These are phyloP conservation scores for Spergularia marina DNA, from an alignment of 148 eudicot species.

Conservation along the genomic window DNA sequence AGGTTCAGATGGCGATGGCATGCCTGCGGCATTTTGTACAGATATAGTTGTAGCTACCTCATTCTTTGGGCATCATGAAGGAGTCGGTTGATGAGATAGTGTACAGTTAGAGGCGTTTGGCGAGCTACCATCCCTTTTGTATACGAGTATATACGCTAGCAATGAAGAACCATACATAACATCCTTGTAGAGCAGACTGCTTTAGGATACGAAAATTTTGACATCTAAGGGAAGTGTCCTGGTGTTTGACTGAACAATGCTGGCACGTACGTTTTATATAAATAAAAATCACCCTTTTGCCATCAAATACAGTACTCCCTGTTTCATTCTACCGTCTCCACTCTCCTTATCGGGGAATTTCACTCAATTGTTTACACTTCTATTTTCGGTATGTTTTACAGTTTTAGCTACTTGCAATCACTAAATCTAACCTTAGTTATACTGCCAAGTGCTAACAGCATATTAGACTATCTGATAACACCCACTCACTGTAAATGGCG, in stretches of 20 bases:
- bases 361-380: background rate
- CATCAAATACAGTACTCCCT: background rate
- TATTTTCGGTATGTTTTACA: background rate
- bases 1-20: constrained; percentile 15
- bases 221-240: background rate
- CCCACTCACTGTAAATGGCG: too few species aligned
- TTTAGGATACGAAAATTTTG: constrained; percentile 18
- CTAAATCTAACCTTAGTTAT: background rate
- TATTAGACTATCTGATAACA: too few species aligned
- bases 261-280: constrained; percentile 12
- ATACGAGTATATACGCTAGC: constrained; percentile 10
- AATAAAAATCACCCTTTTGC: constrained; percentile 9
- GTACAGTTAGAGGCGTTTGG: constrained; percentile 28
- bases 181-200: constrained; percentile 14
- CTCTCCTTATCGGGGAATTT: too few species aligned
- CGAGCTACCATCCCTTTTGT: constrained; percentile 4
- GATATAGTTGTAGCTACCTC: constrained; percentile 10
- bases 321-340: too few species aligned
- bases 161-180: background rate
- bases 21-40: constrained; percentile 21
- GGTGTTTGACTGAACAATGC: constrained; percentile 8
- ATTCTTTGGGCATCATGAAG: constrained; percentile 16
- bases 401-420: background rate
- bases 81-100: constrained; percentile 21
- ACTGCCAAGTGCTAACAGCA: too few species aligned